Conservation (phyloP, 805 yeast genomes). For the Nakazawaea ishiwadae region DNA sequence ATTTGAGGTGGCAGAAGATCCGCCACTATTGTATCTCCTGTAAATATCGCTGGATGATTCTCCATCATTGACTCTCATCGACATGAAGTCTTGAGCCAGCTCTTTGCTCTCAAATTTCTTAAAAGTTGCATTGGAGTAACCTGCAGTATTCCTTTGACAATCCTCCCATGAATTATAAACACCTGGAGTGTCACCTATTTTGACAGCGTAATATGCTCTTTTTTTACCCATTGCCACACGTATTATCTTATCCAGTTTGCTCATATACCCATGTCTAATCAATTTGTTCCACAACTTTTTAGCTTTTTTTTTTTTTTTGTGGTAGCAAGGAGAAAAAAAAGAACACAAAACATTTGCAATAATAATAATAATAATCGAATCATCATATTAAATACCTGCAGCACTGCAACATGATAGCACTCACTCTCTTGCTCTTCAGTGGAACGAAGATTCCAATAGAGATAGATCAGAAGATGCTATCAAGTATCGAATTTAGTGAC, state of each 20-base stretch:
- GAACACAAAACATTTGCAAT: too few relatives aligned
- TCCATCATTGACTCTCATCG: not conserved
- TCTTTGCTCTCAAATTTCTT: constrained; percentile 45
- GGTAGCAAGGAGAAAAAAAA: too few relatives aligned
- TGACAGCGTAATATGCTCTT: constrained; percentile 47
- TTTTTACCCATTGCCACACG: too few relatives aligned
- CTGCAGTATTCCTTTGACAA: constrained; percentile 46
- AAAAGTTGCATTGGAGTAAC: constrained; percentile 51
- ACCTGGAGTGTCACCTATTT: constrained; percentile 49
- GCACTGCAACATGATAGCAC: not conserved
- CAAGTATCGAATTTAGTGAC: constrained; percentile 12
- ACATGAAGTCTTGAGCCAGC: constrained; percentile 46
- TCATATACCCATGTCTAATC: too few relatives aligned
- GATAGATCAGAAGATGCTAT: constrained; percentile 14
- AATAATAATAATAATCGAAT: too few relatives aligned
- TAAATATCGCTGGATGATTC: not conserved
- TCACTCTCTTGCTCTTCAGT: constrained; percentile 18
- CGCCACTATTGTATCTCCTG: too few relatives aligned
- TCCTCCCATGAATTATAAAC: constrained; percentile 57
- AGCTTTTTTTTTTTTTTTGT: too few relatives aligned
- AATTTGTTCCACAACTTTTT: too few relatives aligned
- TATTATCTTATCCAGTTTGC: too few relatives aligned
- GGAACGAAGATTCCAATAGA: constrained; percentile 19
- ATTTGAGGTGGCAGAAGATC: too few relatives aligned
- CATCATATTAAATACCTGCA: too few relatives aligned